Conservation (phyloP, 2,329 filamentous ascomycete genomes). For the Colletotrichum eremochloae region DNA sequence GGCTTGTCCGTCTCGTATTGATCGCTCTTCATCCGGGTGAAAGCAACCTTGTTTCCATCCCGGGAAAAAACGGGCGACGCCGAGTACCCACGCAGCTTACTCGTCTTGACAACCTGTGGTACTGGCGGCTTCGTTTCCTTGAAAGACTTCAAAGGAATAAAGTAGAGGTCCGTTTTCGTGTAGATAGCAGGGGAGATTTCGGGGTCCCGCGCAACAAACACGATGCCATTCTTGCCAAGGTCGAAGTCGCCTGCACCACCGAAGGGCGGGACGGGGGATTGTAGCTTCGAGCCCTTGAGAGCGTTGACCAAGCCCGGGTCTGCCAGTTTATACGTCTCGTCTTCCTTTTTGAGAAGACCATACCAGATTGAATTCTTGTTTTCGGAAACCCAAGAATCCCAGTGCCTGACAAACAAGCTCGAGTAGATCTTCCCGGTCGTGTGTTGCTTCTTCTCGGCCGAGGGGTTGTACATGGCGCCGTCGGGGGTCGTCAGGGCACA, state of each 20-base stretch:
- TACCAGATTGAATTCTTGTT: conserved; percentile 82
- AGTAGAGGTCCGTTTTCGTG: conserved; percentile 87
- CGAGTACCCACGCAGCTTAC: conserved; percentile 73
- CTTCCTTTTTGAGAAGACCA: conserved; percentile 67
- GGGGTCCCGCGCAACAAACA: conserved; percentile 83
- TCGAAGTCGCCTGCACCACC: conserved; percentile 87
- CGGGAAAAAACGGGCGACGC: conserved; percentile 79
- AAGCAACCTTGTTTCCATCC: conserved; percentile 78
- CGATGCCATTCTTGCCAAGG: conserved; percentile 73
- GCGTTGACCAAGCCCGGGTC: conserved; percentile 70
- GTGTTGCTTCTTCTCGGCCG: conserved; percentile 69
- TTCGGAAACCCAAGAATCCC: conserved; percentile 81
- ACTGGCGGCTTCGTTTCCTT: conserved; percentile 62
- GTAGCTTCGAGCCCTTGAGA: conserved; percentile 69
- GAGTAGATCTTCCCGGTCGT: conserved; percentile 80
- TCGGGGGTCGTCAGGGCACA: conserved; percentile 76
- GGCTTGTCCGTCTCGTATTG: conserved; percentile 88
- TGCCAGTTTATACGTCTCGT: conserved; percentile 58
- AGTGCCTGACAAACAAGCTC: conserved; percentile 83
- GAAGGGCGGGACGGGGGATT: conserved; percentile 81
- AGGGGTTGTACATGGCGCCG: conserved; percentile 77
- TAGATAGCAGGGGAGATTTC: conserved; percentile 77
- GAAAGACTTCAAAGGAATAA: conserved; percentile 74
- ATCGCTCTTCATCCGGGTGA: conserved; percentile 81
- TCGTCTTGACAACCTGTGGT: conserved; percentile 69